Evolutionary conservation across 2,329 filamentous ascomycete species (phyloP), one percentile per base, ranked within the genome.

Genomic region (Pseudogymnoascus verrucosus): DNA sequence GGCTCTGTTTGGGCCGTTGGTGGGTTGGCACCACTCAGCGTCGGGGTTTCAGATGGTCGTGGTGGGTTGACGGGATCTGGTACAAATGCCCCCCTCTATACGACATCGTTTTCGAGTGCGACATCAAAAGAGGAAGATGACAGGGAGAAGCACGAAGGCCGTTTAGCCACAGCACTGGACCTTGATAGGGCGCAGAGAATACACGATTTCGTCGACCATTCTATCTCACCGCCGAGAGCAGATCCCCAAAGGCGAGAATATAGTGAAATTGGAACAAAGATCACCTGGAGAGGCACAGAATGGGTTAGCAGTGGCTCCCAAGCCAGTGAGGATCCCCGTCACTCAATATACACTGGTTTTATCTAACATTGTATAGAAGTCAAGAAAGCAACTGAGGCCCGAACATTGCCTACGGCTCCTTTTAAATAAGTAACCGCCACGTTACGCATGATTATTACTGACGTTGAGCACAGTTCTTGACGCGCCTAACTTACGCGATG

Each of bases 401-500:
- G 81, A 62, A 75, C 79, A 37, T 79, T 95, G 44, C 89, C 91
- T 39, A 80, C 82, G 6, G 83, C 89, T 16, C 90, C 92, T 4
- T 96, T 96, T 77, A 90, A 89, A 87, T 89, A 79, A 74, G 82
- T 77, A 60, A 11, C 31, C 5, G 12, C 39, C 44, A 11, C 5
- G n/a, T 61, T 59, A 14, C 2, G 11, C 7, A 42, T 12, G 12
- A 37, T 28, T 57, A 63, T 31, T 62, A 47, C 72, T 82, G 63
- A 80, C 71, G 64, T 14, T 1, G n/a, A 14, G 8, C 66, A 89
- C 86, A 77, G 89, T 97, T 5, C 81, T 99, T 4, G 91, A 97
- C 76, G 93, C 93, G 7, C 92, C 93, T 2, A 85, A 86, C 61
- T 80, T 98, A n/a, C 86, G 91, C 64, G 92, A 98, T 70, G 93